phyloP scores from a whole-genome alignment of 805 yeast species.

The Lipomyces yamadae region DNA sequence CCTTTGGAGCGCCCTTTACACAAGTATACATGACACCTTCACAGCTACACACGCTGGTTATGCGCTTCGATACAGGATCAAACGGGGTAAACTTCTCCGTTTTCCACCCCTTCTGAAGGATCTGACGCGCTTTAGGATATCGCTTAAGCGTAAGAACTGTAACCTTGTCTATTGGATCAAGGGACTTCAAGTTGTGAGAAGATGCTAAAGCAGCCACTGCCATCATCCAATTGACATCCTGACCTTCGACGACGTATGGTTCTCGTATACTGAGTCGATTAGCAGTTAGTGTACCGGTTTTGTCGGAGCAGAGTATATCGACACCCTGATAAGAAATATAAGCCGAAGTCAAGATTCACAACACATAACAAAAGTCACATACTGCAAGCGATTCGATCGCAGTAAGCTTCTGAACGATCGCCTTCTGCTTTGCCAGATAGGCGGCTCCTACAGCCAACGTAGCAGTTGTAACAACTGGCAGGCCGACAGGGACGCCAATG shows the following conservation, averaged over 20 bases:
- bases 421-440: conserved; percentile 93
- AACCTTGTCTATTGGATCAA: conserved; percentile 96
- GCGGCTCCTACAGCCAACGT: conserved; percentile 99
- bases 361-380: conserved; percentile 49
- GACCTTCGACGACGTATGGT: conserved; percentile 98
- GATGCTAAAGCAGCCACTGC: conserved; percentile 97
- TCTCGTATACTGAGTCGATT: conserved; percentile 92
- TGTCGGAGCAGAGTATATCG: conserved; percentile 94
- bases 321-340: conserved; percentile 72
- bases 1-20: conserved; percentile 98
- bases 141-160: conserved; percentile 85
- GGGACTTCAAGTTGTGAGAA: conserved; percentile 96
- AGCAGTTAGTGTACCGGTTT: conserved; percentile 96
- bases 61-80: conserved; percentile 96
- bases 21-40: conserved; percentile 92
- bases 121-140: conserved; percentile 92
- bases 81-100: conserved; percentile 96
- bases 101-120: conserved; percentile 91
- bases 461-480: conserved; percentile 97
- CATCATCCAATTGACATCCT: conserved; percentile 93
- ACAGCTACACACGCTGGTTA: conserved; percentile 93
- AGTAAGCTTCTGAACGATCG: conserved; percentile 93
- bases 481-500: conserved; percentile 98
- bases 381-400: conserved; percentile 95
- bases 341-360: conserved; percentile 82